Base-by-base conservation (phyloP, 805 yeast genomes). In the Saccharomycopsis malanga region DNA sequence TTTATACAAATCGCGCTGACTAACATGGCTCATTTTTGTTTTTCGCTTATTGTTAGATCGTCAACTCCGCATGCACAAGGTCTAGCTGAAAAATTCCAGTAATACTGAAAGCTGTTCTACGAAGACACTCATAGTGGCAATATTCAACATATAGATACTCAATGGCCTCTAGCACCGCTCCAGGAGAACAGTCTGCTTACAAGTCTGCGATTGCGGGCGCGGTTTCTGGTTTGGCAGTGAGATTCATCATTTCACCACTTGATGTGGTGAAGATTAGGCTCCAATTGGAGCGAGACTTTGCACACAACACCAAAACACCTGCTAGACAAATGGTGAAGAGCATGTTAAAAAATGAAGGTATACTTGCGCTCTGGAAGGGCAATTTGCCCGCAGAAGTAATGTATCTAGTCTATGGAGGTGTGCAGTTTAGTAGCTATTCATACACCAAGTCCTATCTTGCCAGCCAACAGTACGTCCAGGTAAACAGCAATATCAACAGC, bases 341-440 rank as follows among this genome's bases (percentile, higher is more conserved):
- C 1, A 72, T 87, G 1, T 53, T 73, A 1, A 59, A 61, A 17
- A 70, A 76, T 29, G 98, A 91, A 62, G 95, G 95, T 1, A 36
- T 81, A 0, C 51, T 62, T 3, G 91, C 87, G 0, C 69, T 91
- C n/a, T 93, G 98, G 98, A 89, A 88, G 61, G 98, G 98, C 0
- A 93, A 93, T 60, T 72, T 87, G 0, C 95, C 98, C 0, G 98
- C 98, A 0, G 87, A 87, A 53, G 62, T 79, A 34, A 76, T 93
- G 79, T 93, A 93, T 58, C 67, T 91, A 12, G 55, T 84, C 9
- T 93, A 91, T 57, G 96, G 98, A 10, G 86, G 86, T 0, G 66
- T 77, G 0, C 98, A 93, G 61, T 93, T 93, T 64, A 70, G 91
- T 1, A 66, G 85, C 1, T 86, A 82, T 57, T 70, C 87, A 1